These are phyloP conservation scores for Pythium phragmiticola DNA, from an alignment of 352 stramenopile genomes.

Conservation along the genomic window DNA sequence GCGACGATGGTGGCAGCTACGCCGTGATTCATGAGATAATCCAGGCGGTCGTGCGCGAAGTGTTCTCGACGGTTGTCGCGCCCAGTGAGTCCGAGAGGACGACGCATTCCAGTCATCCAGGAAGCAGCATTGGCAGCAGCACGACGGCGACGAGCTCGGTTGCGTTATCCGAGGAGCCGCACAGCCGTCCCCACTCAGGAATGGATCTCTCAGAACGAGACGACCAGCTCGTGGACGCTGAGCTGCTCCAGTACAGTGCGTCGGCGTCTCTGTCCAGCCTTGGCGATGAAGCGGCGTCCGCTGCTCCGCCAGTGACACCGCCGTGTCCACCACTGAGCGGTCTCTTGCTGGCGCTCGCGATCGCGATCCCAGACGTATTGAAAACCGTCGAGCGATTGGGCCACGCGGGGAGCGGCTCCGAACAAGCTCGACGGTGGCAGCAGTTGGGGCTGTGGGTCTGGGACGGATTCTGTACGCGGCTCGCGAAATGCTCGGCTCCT, in stretches of 20 bases:
- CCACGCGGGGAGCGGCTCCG: background rate
- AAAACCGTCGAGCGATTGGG: slow-evolving; percentile 37
- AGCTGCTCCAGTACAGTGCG: slow-evolving; percentile 7
- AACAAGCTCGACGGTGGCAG: slow-evolving; percentile 3
- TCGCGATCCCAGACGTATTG: slow-evolving; percentile 50
- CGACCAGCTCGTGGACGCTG: slow-evolving; percentile 13
- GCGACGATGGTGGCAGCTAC: background rate
- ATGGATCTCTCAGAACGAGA: slow-evolving; percentile 23
- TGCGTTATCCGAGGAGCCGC: background rate
- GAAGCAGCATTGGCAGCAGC: slow-evolving; percentile 11
- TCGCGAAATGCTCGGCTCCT: slow-evolving; percentile 15
- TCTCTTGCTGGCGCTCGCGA: slow-evolving; percentile 44
- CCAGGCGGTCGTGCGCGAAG: slow-evolving; percentile 10
- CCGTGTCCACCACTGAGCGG: slow-evolving; percentile 16
- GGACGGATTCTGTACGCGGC: slow-evolving; percentile 44
- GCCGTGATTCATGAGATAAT: slow-evolving; percentile 4
- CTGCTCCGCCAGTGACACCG: slow-evolving; percentile 16
- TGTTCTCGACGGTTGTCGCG: slow-evolving; percentile 13
- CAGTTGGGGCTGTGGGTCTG: slow-evolving; percentile 27
- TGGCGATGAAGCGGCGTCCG: background rate
- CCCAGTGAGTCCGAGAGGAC: background rate
- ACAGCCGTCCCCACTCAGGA: background rate
- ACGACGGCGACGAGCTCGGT: slow-evolving; percentile 17
- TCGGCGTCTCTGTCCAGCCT: slow-evolving; percentile 13
- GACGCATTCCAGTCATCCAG: background rate